phyloP scores from a whole-genome alignment of 2,329 filamentous ascomycete species.

The Aureobasidium sp. region DNA sequence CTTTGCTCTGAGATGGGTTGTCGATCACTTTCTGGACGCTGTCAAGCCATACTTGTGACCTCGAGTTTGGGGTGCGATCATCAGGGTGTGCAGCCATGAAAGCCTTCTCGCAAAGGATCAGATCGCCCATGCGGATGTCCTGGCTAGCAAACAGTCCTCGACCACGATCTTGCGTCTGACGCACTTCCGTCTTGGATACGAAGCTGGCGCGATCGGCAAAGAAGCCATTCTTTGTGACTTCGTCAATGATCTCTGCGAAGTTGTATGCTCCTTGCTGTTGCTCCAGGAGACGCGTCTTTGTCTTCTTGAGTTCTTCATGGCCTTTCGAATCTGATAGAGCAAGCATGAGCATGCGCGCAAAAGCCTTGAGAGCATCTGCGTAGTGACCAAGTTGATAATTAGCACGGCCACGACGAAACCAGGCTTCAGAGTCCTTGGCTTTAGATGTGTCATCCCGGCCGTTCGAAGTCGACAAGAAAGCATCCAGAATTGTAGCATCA shows the following conservation, averaged over 20 bases:
- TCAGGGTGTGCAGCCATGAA: constrained; percentile 13
- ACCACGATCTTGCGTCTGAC: background rate
- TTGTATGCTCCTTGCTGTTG: constrained; percentile 17
- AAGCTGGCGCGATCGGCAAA: constrained; percentile 19
- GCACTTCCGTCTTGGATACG: background rate
- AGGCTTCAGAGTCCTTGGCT: constrained; percentile 17
- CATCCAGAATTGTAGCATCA: constrained; percentile 17
- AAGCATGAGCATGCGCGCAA: constrained; percentile 12
- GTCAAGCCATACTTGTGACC: constrained; percentile 8
- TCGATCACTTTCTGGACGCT: constrained; percentile 17
- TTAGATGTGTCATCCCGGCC: background rate
- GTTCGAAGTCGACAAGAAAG: constrained; percentile 11
- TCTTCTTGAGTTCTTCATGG: constrained; percentile 10
- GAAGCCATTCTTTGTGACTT: background rate
- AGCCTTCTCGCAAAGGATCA: constrained; percentile 19
- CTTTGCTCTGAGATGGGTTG: constrained; percentile 11
- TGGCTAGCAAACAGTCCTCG: background rate
- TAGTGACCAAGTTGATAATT: constrained; percentile 19
- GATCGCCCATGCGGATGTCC: background rate
- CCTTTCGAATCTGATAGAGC: constrained; percentile 14
- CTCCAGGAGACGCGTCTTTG: constrained; percentile 16
- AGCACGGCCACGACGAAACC: constrained; percentile 18
- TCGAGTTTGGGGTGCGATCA: constrained; percentile 12
- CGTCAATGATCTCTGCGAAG: constrained; percentile 15
- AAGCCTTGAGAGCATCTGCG: constrained; percentile 6